Base-by-base conservation (phyloP, 371 early-diverging fungal genomes). In the Mucor lusitanicus region DNA sequence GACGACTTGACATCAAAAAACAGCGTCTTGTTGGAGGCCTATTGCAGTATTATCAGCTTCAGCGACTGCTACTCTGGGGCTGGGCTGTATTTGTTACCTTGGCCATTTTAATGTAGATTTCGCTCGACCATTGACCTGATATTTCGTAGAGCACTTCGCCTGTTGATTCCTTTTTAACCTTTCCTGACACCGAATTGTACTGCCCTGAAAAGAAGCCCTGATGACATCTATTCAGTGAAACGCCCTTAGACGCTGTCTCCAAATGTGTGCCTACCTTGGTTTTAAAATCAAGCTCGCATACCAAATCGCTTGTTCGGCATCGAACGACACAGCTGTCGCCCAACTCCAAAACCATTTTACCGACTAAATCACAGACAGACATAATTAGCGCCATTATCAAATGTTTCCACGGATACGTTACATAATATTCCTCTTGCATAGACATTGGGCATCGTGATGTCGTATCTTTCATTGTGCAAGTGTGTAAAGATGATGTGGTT, bases 301-400 rank as follows among this genome's bases (percentile, higher is more conserved):
- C 65, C 61, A 96, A 84, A 73, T 93, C 94, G 59, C 85, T 86
- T 71, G 92, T 82, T 40, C 80, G 71, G 71, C 97, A 96, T 33
- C 82, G 83, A 21, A 97, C 87, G 0, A 82, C 77, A 7, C 90
- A 86, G 19, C 77, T 79, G 76, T 96, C 98, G 30, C 96, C 97
- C 39, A 97, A 79, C 72, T 97, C 98, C 63, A 97, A 72, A 62
- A 91, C 86, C 96, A 97, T 96, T 55, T 91, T 96, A 32, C 98
- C 98, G 75, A 77, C 77, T 77, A 59, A 39, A 39, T 12, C n/a
- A n/a, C n/a, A n/a, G n/a, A 12, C 23, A 21, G 40, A 27, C 17
- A 17, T 42, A 30, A 12, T 39, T 33, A 56, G 25, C 55, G 11
- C 23, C 17, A 12, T 28, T 3, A 11, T 30, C 30, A 54, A 17